Base-by-base conservation (phyloP, 1,139 yeast genomes). In the Lodderomyces margitis region DNA sequence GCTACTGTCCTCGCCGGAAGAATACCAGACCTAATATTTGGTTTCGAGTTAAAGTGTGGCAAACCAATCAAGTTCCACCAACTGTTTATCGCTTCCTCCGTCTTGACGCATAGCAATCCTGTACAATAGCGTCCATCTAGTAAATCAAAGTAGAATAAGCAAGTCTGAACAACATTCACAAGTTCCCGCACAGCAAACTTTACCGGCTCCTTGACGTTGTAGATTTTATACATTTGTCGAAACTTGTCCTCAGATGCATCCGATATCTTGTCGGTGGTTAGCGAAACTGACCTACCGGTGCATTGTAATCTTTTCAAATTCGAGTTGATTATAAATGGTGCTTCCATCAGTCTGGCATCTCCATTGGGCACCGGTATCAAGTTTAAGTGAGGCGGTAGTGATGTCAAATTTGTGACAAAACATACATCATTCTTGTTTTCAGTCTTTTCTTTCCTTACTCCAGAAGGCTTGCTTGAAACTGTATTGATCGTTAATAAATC, bases 21-120 rank as follows among this genome's bases (percentile, higher is more conserved):
- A 0, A 74, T 61, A 2, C 86, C 82, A 49, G 77, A 76, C 45
- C 65, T 70, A 10, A 58, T 51, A 43, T 62, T 62, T 54, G 64
- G 83, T 57, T 61, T 74, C 39, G 57, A 68, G 63, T 58, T 76
- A 59, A 72, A 81, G 53, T 82, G 83, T 9, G 78, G 74, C 24
- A 76, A 66, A 0, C 96, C 96, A 49, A 85, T 78, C 36, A 79
- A 61, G 36, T 72, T 74, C 97, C 98, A 91, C 98, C 98, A 92
- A 42, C 74, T 71, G 4, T 63, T 55, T 16, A 88, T 75, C 0
- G 95, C 95, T 30, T 67, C 74, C 47, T 83, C 83, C 0, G 98
- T 91, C 45, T 77, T 75, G 45, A 79, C 78, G 58, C 98, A 92
- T 5, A 88, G 64, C 16, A 91, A 64, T 0, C 98, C 98, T 61